Conservation (phyloP, 2,329 filamentous ascomycete species). For the Mycogone perniciosa region DNA sequence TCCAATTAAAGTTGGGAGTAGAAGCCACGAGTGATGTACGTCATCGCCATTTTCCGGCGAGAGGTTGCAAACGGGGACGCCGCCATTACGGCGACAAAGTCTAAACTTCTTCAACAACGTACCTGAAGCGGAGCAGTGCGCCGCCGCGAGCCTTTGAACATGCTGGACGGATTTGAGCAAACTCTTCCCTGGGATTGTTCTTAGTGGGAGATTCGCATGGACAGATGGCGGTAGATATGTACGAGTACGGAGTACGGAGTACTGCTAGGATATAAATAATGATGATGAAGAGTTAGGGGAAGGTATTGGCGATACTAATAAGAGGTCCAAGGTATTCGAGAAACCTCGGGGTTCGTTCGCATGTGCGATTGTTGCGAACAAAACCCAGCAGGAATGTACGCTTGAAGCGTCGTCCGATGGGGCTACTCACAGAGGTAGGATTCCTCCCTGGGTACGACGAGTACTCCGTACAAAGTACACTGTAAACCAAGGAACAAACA, state of each 20-base stretch:
- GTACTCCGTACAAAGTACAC: background rate
- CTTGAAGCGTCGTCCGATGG: too few relatives aligned
- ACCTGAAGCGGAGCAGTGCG: constrained; percentile 44
- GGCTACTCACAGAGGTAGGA: too few relatives aligned
- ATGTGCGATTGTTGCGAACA: too few relatives aligned
- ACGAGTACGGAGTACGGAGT: too few relatives aligned
- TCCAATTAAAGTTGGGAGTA: background rate
- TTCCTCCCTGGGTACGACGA: background rate
- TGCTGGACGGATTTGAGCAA: constrained; percentile 19
- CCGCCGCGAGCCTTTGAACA: constrained; percentile 48
- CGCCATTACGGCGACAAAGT: background rate
- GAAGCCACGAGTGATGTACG: background rate
- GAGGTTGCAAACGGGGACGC: background rate
- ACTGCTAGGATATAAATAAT: background rate
- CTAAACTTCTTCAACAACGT: constrained; percentile 14
- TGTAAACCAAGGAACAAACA: background rate
- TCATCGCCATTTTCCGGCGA: background rate
- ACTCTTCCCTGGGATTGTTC: background rate
- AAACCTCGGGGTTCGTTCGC: too few relatives aligned
- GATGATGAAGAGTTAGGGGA: background rate
- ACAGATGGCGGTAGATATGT: too few relatives aligned
- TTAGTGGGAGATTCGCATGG: background rate
- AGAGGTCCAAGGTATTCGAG: too few relatives aligned
- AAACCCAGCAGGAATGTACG: too few relatives aligned
- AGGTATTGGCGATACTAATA: background rate